Evolutionary conservation across 2,329 filamentous ascomycete genomes (phyloP).

Genomic region (Claviceps monticola): DNA sequence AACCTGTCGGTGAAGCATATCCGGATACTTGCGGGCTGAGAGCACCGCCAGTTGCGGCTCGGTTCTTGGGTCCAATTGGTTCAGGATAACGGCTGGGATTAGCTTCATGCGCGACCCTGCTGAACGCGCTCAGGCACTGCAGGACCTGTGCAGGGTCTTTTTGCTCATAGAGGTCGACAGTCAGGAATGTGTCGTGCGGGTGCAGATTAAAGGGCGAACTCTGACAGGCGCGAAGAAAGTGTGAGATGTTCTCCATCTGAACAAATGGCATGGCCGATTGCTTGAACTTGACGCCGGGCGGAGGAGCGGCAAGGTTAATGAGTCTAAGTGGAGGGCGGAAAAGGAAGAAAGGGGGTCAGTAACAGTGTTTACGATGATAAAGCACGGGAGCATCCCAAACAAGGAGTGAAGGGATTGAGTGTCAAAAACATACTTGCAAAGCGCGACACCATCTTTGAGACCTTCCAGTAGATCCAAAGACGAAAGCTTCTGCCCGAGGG

Average conservation of each 20-base stretch:
- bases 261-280: conserved; percentile 92
- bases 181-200: conserved; percentile 90
- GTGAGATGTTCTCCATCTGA: conserved; percentile 98
- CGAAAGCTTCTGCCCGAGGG: conserved; percentile 59
- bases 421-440: conserved; percentile 62
- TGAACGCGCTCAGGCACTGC: conserved; percentile 86
- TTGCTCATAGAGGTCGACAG: conserved; percentile 86
- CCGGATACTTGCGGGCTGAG: conserved; percentile 57
- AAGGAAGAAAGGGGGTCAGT: neutral
- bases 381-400: too few species aligned
- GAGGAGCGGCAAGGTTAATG: conserved; percentile 63
- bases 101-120: conserved; percentile 62
- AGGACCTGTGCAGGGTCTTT: conserved; percentile 95
- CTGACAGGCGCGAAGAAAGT: conserved; percentile 84
- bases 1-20: conserved; percentile 29
- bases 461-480: conserved; percentile 67
- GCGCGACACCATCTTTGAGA: conserved; percentile 77
- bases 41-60: conserved; percentile 25
- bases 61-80: conserved; percentile 59
- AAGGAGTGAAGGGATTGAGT: neutral
- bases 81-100: conserved; percentile 63
- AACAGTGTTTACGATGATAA: neutral
- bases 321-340: conserved; percentile 40
- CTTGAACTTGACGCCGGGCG: conserved; percentile 78
- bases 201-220: conserved; percentile 72